These are phyloP conservation scores for Tetrapisispora pingtungensis DNA, from an alignment of 805 yeast species.

Conservation along the genomic window DNA sequence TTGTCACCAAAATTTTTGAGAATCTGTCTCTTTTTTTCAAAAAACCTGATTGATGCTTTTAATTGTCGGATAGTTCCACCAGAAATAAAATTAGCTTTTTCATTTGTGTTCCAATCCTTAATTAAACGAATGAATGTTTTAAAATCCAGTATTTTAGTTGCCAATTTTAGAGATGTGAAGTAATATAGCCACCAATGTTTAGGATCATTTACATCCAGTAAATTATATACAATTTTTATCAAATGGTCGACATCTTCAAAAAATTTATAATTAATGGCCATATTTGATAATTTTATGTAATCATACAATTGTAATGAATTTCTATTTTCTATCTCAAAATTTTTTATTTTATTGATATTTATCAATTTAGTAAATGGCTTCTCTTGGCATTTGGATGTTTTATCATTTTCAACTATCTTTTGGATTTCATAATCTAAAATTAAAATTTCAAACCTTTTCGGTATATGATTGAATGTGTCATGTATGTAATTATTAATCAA, in stretches of 20 bases:
- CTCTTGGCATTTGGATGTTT: too few relatives aligned
- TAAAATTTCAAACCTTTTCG: conserved; percentile 18
- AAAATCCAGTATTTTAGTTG: conserved; percentile 10
- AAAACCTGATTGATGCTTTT: conserved; percentile 9
- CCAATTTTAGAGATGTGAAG: conserved; percentile 11
- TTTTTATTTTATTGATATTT: conserved; percentile 5
- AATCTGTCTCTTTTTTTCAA: background rate
- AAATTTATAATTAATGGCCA: conserved; percentile 10
- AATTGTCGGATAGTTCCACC: conserved; percentile 17
- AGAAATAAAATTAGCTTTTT: conserved; percentile 10
- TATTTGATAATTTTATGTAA: conserved; percentile 16
- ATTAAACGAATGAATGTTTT: conserved; percentile 9
- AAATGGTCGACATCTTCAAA: conserved; percentile 2
- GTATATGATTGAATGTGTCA: conserved; percentile 10
- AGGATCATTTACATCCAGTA: conserved; percentile 8
- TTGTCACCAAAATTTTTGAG: conserved; percentile 1
- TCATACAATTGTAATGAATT: conserved; percentile 9
- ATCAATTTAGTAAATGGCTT: background rate
- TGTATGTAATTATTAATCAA: conserved; percentile 12
- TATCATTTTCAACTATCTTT: background rate
- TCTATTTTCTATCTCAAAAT: conserved; percentile 11
- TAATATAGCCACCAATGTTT: conserved; percentile 20
- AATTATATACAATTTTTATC: conserved; percentile 5
- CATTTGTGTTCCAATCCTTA: conserved; percentile 21
- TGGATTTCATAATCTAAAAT: conserved; percentile 13